phyloP scores from a whole-genome alignment of 2,329 filamentous ascomycete genomes.

The Aspergillus hortae region DNA sequence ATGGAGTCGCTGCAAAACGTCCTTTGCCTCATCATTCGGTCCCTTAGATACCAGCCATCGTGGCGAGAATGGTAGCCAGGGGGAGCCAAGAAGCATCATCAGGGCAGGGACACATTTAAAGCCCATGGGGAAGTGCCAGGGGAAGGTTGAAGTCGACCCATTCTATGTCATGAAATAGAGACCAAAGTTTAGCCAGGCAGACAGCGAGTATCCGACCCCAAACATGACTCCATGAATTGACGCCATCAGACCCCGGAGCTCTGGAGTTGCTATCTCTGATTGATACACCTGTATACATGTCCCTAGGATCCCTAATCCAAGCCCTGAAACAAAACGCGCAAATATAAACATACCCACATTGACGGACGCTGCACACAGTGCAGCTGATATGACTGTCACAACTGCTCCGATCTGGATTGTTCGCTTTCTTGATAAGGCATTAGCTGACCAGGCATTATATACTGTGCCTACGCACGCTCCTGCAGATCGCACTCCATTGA shows the following conservation, averaged over 20 bases:
- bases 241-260: slow-evolving; percentile 40
- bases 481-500: slow-evolving; percentile 46
- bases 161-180: too few species aligned
- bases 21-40: background rate
- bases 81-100: background rate
- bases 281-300: background rate
- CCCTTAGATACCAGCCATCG: background rate
- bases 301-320: background rate
- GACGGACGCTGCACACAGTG: background rate
- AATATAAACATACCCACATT: background rate
- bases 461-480: slow-evolving; percentile 39
- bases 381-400: background rate
- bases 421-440: slow-evolving; percentile 34
- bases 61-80: background rate
- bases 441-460: slow-evolving; percentile 38
- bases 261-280: slow-evolving; percentile 35
- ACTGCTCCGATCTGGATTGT: slow-evolving; percentile 16
- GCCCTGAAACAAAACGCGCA: background rate
- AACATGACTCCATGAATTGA: slow-evolving; percentile 42
- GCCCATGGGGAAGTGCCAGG: slow-evolving; percentile 34
- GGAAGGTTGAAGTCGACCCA: slow-evolving; percentile 30
- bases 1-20: background rate
- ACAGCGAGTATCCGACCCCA: slow-evolving; percentile 38
- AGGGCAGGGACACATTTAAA: background rate
- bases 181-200: slow-evolving; percentile 42